Evolutionary conservation across 1,284 basidiomycete genomes (phyloP), one percentile per base, ranked within the genome.

Genomic region (Rhizoctonia solani): DNA sequence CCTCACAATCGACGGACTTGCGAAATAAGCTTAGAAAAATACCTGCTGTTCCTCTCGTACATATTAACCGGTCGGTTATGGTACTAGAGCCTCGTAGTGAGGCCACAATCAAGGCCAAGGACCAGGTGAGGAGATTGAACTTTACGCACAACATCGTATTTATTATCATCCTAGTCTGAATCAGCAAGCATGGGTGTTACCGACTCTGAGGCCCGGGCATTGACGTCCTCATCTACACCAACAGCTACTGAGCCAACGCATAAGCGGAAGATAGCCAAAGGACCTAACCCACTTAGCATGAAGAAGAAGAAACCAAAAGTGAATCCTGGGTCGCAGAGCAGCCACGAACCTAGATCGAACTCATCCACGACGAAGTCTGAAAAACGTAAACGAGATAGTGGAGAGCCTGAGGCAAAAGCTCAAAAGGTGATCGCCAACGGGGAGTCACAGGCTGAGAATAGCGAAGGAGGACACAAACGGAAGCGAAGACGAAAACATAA

Each of bases 221-320:
- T 70, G 3, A 46, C n/a, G n/a, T 70, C 50, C 73, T 66, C 13
- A 76, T 76, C 66, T n/a, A 27, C 42, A 19, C 52, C 46, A 9
- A 71, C 72, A 3, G 70, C 78, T 0, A 68, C 72, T 14, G 79
- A 82, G 68, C 79, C 76, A 44, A 88, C 85, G 75, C 89, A 86
- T 75, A 30, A 37, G 23, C 85, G 82, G 71, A 88, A 83, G 73
- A 87, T 86, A 1, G 87, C 89, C 0, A 95, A 93, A 75, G 92
- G 83, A 0, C 93, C 95, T 0, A 99, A 99, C 79, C 94, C 96
- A 14, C 82, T 99, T 3, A 95, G 93, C 69, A 80, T 95, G 41
- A 95, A 92, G 81, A 98, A 94, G 82, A 94, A 94, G 79, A 89
- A 83, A 74, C 69, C 71, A 1, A 50, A 59, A 37, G 19, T 69